These are phyloP conservation scores for Pyrenochaeta sp. DNA, from an alignment of 2,329 filamentous ascomycete species.

Conservation along the genomic window DNA sequence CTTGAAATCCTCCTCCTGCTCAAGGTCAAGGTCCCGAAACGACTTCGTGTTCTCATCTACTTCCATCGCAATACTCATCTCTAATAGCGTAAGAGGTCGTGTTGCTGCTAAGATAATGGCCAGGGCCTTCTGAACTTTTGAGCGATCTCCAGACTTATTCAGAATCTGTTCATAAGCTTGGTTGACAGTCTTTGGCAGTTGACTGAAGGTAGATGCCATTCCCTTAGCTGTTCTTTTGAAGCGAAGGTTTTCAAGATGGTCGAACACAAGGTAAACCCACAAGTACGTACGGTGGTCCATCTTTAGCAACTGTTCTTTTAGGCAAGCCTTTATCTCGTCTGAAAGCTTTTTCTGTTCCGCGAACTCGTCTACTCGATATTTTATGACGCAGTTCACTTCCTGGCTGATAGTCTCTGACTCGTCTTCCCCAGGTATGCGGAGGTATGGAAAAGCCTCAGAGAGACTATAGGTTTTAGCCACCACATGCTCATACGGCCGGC, in stretches of 20 bases:
- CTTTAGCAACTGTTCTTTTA: constrained; percentile 16
- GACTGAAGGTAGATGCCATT: constrained; percentile 6
- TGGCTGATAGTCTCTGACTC: constrained; percentile 25
- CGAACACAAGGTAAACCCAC: constrained; percentile 26
- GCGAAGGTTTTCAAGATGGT: constrained; percentile 10
- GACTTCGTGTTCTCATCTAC: no score
- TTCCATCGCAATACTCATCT: no score
- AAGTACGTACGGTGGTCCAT: constrained; percentile 26
- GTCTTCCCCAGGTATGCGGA: constrained; percentile 28
- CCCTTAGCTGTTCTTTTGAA: constrained; percentile 21
- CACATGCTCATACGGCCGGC: constrained; percentile 28
- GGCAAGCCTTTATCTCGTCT: constrained; percentile 12
- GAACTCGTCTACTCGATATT: constrained; percentile 19
- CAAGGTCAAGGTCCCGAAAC: no score
- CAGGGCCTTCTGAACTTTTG: no score
- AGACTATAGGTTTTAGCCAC: constrained; percentile 12
- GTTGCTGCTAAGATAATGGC: no score
- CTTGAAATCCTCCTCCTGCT: no score
- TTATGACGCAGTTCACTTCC: constrained; percentile 25
- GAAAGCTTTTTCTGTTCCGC: constrained; percentile 17
- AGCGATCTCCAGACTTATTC: constrained; percentile 19
- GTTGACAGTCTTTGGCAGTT: constrained; percentile 17
- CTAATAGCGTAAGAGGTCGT: no score
- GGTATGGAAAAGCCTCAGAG: constrained; percentile 18
- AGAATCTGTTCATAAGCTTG: constrained; percentile 23